Evolutionary conservation across 2,329 filamentous ascomycete species (phyloP), one percentile per base, ranked within the genome.

Genomic region (Fonsecaea pedrosoi): DNA sequence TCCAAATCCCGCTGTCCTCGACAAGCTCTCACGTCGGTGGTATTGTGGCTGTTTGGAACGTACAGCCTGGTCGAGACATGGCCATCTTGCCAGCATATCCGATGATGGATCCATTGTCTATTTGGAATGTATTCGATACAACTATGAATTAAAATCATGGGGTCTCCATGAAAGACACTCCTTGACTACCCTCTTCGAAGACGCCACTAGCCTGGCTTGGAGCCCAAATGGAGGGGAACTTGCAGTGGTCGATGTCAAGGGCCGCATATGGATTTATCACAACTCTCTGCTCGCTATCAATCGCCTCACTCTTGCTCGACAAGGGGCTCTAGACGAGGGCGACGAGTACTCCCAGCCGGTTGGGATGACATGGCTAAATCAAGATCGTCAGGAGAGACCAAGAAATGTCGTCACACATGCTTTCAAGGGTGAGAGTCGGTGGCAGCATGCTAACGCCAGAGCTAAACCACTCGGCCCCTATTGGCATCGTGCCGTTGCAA

Each of bases 361-460:
- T 6, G 95, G 94, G 3, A 86, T 92, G 76, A 90, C 92, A 78
- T 99, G 95, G 95, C 82, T 98, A 62, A 82, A 81, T 62, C 82
- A 84, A n/a, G 82, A 89, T 30, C 81, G 85, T 34, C 82, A 68
- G 40, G 68, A 70, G 42, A 60, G 69, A 54, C 70, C 67, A 21
- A 66, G 62, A 42, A 69, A 70, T 57, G 65, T 82, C 79, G 69
- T 73, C 37, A 56, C 58, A 9, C 34, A 67, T 54, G 90, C 89
- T 8, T 81, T 85, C n/a, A 90, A 87, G 70, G 82, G 85, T 45
- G 83, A 84, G 60, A 82, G 82, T 30, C 79, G 85, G 48, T 97
- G 93, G 83, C 84, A 83, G 9, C 94, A 92, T 73, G 87, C 90
- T 56, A 88, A 85, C 64, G 87, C 86, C 9, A 85, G 88, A 60